Evolutionary conservation across 1,284 basidiomycete genomes (phyloP).

Genomic region (Mycena citricolor): DNA sequence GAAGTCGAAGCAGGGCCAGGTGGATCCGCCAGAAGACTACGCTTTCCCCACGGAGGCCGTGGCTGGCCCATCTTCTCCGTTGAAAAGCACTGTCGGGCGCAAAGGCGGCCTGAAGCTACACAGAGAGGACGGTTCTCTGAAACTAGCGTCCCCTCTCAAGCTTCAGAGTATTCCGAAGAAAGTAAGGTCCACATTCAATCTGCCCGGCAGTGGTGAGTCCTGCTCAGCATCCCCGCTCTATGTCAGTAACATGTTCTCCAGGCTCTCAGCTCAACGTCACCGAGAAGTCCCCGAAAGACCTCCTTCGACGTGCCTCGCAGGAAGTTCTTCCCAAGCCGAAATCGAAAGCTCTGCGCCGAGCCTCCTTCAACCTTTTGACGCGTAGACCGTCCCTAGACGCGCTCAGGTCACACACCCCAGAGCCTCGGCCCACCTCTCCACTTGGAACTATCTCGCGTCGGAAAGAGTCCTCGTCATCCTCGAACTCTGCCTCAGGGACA

Average conservation of each 20-base stretch:
- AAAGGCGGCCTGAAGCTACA: slow-evolving; percentile 9
- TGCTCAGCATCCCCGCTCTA: neutral
- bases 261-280: slow-evolving; percentile 21
- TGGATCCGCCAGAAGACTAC: neutral
- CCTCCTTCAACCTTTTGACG: slow-evolving; percentile 20
- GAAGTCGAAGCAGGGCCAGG: slow-evolving; percentile 22
- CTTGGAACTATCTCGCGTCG: slow-evolving; percentile 12
- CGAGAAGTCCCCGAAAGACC: slow-evolving; percentile 3
- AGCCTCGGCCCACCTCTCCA: slow-evolving; percentile 11
- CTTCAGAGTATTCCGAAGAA: slow-evolving; percentile 18
- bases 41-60: slow-evolving; percentile 1
- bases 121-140: slow-evolving; percentile 15
- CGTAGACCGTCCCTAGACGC: slow-evolving; percentile 20
- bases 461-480: slow-evolving; percentile 14
- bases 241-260: neutral
- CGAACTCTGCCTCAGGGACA: slow-evolving; percentile 16
- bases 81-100: too few species aligned
- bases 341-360: slow-evolving; percentile 16
- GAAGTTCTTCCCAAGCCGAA: slow-evolving; percentile 13
- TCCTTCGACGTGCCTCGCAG: slow-evolving; percentile 13
- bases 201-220: slow-evolving; percentile 17
- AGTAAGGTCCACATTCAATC: slow-evolving; percentile 21
- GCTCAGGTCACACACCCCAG: slow-evolving; percentile 3
- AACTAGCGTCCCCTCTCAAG: slow-evolving; percentile 14
- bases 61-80: slow-evolving; percentile 19